Base-by-base conservation (phyloP, 768 basidiomycete genomes). In the Sistotremastrum suecicum region DNA sequence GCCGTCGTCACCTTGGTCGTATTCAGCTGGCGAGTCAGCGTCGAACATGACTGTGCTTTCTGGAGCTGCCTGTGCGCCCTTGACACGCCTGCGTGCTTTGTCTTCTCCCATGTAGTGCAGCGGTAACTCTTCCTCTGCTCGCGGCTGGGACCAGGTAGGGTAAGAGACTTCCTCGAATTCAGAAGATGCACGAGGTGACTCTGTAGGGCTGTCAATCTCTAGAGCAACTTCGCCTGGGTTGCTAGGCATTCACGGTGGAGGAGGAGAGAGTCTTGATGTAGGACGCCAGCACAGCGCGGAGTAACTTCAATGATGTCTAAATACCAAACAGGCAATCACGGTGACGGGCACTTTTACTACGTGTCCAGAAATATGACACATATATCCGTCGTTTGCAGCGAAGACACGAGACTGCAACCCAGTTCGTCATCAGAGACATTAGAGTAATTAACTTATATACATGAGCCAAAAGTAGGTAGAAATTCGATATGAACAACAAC, bases 151-250 rank as follows among this genome's bases (percentile, higher is more conserved):
- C 63, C 63, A 59, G 52, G 64, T 54, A 36, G 82, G 81, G 50
- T 84, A 74, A 9, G 70, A 60, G 49, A 83, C 65, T 57, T 84
- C 71, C 62, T 84, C 81, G 61, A 82, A 84, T 53, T 84, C 83
- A 53, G 73, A 74, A 46, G 76, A 76, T 42, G 72, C 66, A 56
- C 67, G 67, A 39, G 68, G 62, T 45, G 63, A 62, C 55, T 72
- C 70, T 52, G 69, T 66, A 49, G 71, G 68, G 50, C 73, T 64
- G 58, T 76, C 79, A 62, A 87, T 73, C 59, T 83, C 77, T 51
- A 87, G 70, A 56, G 78, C 70, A 53, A 84, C 69, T 59, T 81
- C 76, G 56, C 74, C 54, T 47, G 77, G 20, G 20, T 20, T 20
- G 20, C 20, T 20, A 20, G 20, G 20, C 20, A 20, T 20, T 20